Conservation (phyloP, 139 green algal genomes). For the Chlorella sp. region DNA sequence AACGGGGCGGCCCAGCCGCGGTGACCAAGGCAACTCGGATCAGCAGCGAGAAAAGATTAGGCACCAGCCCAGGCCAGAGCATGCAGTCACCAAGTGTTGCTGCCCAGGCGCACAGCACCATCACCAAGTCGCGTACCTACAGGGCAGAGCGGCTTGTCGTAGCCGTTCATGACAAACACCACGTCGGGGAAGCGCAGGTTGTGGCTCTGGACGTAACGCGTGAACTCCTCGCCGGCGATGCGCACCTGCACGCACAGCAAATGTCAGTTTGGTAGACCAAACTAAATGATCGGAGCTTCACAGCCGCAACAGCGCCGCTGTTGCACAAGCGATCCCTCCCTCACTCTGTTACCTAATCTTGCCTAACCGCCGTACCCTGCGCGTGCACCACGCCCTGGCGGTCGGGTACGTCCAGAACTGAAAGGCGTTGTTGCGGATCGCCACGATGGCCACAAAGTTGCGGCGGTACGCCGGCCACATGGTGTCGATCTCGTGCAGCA, state of each 20-base stretch:
- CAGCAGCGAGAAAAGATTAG: constrained; percentile 9
- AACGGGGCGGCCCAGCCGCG: no score
- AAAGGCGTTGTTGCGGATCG: constrained; percentile 20
- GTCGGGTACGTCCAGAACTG: constrained; percentile 32
- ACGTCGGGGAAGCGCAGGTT: constrained; percentile 21
- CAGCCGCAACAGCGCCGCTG: no score
- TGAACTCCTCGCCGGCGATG: constrained; percentile 15
- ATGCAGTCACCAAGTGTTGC: no score
- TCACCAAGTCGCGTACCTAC: no score
- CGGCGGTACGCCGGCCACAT: constrained; percentile 29
- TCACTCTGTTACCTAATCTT: no score
- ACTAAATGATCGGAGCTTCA: neutral
- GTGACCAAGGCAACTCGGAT: no score
- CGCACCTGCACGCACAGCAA: no score
- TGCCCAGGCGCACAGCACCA: no score
- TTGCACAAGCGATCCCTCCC: neutral
- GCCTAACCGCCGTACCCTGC: constrained; percentile 14
- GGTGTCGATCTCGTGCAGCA: constrained; percentile 29
- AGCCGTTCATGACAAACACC: constrained; percentile 43
- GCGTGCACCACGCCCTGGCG: constrained; percentile 27
- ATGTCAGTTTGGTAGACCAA: neutral
- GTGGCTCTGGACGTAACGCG: constrained; percentile 1
- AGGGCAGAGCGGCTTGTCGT: constrained; percentile 42
- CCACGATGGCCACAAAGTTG: constrained; percentile 35
- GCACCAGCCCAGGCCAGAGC: no score